Evolutionary conservation across 768 basidiomycete genomes (phyloP).

Genomic region (Tephrocybe sp.): DNA sequence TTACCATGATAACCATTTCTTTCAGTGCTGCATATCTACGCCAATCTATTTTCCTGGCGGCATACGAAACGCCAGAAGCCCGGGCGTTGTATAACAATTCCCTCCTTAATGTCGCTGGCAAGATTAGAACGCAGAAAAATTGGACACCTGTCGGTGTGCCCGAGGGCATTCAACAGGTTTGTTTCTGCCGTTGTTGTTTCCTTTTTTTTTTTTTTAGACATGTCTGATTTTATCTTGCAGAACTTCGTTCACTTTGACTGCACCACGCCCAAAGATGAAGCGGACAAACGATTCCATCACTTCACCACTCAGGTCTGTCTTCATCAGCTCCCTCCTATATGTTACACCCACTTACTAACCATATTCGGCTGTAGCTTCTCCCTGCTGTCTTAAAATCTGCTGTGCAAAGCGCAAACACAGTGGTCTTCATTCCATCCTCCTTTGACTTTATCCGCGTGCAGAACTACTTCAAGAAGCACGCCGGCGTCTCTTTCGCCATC

Average conservation of each 20-base stretch:
- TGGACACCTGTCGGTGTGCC: constrained; percentile 79
- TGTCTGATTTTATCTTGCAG: constrained; percentile 30
- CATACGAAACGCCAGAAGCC: constrained; percentile 88
- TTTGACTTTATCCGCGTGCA: constrained; percentile 95
- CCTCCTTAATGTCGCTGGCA: constrained; percentile 84
- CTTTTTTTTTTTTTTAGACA: neutral
- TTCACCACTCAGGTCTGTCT: constrained; percentile 77
- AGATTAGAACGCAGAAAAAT: constrained; percentile 63
- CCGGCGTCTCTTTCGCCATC: constrained; percentile 70
- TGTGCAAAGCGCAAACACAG: constrained; percentile 85
- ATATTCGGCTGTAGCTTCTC: constrained; percentile 54
- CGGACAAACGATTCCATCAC: constrained; percentile 81
- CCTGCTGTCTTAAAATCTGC: constrained; percentile 88
- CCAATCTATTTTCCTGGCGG: constrained; percentile 84
- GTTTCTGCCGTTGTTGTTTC: constrained; percentile 11
- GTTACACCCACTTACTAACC: neutral
- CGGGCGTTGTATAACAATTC: constrained; percentile 73
- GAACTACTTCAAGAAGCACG: constrained; percentile 76
- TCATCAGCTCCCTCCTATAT: neutral
- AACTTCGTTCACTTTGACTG: constrained; percentile 76
- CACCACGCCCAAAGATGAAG: constrained; percentile 66
- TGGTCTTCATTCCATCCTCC: constrained; percentile 90
- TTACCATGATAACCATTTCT: neutral
- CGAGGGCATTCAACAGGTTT: constrained; percentile 78
- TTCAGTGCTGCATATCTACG: constrained; percentile 79